A percentile compares a stretch with the other conserved stretches of the same genome.
phyloP scores from a whole-genome alignment of 2,329 filamentous ascomycete species.

The Knufia petricola region DNA sequence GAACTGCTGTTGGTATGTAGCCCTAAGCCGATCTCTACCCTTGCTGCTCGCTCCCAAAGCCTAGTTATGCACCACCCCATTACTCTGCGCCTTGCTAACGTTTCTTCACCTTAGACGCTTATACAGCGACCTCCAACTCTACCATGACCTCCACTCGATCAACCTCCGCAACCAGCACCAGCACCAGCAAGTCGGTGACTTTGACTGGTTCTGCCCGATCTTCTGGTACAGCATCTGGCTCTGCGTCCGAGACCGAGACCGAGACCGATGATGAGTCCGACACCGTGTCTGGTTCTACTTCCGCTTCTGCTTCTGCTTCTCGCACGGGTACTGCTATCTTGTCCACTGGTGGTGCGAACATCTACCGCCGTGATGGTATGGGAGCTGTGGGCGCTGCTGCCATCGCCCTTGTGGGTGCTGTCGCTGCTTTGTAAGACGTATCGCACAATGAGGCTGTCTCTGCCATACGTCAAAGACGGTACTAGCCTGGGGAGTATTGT shows the following conservation, averaged over 20 bases:
- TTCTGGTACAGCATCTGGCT: no score
- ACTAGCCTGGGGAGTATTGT: no score
- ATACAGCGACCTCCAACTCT: constrained; percentile 22
- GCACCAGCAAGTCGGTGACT: constrained; percentile 1
- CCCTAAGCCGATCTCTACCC: no score
- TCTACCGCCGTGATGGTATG: constrained; percentile 4
- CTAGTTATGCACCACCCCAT: constrained; percentile 2
- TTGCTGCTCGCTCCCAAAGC: background rate
- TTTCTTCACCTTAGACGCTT: constrained; percentile 20
- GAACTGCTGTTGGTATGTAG: constrained; percentile 34
- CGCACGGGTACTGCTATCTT: background rate
- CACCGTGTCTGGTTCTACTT: background rate
- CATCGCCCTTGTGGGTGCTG: constrained; percentile 10
- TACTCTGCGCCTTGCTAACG: constrained; percentile 11
- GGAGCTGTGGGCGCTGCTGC: constrained; percentile 5
- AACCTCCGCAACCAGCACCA: constrained; percentile 11
- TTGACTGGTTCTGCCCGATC: background rate
- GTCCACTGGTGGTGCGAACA: constrained; percentile 5
- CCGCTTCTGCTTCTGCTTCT: background rate
- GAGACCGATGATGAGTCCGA: no score
- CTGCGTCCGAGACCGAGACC: no score
- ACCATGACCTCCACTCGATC: constrained; percentile 16
- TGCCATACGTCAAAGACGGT: no score
- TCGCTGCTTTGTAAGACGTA: constrained; percentile 10
- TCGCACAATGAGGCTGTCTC: no score